phyloP scores from a whole-genome alignment of 1,284 basidiomycete species.

The Cryptococcus wingfieldii region DNA sequence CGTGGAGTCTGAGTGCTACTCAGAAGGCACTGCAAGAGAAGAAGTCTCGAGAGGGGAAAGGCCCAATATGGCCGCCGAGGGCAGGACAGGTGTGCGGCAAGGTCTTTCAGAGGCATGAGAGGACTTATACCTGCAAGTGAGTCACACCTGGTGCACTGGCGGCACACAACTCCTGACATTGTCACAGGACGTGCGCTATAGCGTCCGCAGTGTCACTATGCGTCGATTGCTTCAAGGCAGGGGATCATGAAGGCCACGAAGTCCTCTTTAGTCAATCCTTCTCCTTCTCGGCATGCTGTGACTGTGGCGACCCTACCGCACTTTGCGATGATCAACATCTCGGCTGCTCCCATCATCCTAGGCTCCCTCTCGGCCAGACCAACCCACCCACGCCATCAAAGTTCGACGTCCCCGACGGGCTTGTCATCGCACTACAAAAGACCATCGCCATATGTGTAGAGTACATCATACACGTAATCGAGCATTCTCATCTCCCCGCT shows the following conservation, averaged over 20 bases:
- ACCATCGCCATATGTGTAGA: conserved; percentile 75
- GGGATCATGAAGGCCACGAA: conserved; percentile 77
- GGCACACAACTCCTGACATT: neutral
- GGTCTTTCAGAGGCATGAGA: conserved; percentile 53
- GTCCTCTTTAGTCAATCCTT: conserved; percentile 86
- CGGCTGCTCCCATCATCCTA: conserved; percentile 66
- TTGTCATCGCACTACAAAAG: conserved; percentile 66
- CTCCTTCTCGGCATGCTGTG: conserved; percentile 84
- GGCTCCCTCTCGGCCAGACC: conserved; percentile 36
- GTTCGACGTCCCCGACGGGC: conserved; percentile 51
- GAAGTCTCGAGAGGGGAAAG: conserved; percentile 12
- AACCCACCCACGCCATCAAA: conserved; percentile 25
- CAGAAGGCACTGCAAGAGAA: conserved; percentile 23
- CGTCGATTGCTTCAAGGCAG: conserved; percentile 77
- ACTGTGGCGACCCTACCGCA: conserved; percentile 84
- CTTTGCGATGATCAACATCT: conserved; percentile 61
- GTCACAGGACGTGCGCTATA: conserved; percentile 72
- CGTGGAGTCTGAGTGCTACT: conserved; percentile 23
- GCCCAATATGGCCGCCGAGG: conserved; percentile 13
- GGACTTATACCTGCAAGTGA: conserved; percentile 86
- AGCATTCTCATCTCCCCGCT: conserved; percentile 77
- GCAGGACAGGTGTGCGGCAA: conserved; percentile 37
- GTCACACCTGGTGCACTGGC: conserved; percentile 37
- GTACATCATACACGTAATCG: conserved; percentile 78
- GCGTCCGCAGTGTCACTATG: conserved; percentile 87